Evolutionary conservation across 306 rosid species (phyloP).

Genomic region (Malus sieversii): DNA sequence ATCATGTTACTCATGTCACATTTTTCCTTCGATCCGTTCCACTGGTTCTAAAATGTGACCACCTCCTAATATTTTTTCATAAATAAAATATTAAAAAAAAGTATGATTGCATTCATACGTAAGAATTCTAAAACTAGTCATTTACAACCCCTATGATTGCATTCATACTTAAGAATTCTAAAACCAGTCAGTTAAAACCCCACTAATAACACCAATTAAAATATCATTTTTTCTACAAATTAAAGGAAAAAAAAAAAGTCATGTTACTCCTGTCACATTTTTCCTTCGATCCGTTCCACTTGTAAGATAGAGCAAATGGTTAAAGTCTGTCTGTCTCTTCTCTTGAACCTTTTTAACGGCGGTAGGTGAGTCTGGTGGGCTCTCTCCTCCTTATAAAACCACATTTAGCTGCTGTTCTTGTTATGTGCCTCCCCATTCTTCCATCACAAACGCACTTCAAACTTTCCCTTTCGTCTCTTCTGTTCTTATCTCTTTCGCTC

Average conservation of each 20-base stretch:
- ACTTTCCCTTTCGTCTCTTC: background rate
- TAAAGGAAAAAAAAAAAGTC: background rate
- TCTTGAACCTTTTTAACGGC: background rate
- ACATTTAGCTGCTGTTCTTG: background rate
- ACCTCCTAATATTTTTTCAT: background rate
- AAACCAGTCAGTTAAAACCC: background rate
- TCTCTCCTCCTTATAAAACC: conserved; percentile 15
- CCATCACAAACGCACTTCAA: background rate
- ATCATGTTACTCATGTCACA: background rate
- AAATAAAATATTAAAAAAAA: background rate
- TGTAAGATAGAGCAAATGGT: background rate
- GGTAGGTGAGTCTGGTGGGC: conserved; percentile 23
- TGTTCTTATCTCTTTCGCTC: background rate
- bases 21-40: background rate
- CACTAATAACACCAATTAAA: background rate
- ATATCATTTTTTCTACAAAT: background rate
- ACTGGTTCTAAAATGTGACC: background rate
- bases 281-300: background rate
- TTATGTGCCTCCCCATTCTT: background rate
- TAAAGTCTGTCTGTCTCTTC: background rate
- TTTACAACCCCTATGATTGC: too few species aligned
- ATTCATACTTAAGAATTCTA: background rate
- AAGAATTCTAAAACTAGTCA: background rate
- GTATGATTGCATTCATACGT: background rate
- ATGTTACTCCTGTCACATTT: background rate